A percentile compares a stretch with the other conserved stretches of the same genome.
phyloP scores from a whole-genome alignment of 176 grass and related monocot species.

The Ananas comosus region DNA sequence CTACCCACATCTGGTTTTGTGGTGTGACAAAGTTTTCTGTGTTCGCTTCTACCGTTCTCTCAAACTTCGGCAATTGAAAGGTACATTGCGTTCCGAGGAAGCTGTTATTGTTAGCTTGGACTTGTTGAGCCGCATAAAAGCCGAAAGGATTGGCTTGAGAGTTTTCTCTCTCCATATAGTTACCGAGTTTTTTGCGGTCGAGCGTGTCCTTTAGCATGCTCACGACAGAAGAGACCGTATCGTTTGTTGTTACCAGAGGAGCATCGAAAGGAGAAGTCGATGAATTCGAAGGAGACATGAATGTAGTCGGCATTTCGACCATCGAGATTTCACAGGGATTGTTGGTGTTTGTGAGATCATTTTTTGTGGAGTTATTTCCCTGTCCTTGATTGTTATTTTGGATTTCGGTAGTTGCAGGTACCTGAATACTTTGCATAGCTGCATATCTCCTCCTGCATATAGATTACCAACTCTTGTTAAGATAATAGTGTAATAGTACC shows the following conservation, averaged over 20 bases:
- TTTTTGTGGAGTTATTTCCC: conserved; percentile 14
- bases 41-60: conserved; percentile 1
- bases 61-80: conserved; percentile 18
- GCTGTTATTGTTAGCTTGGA: conserved; percentile 15
- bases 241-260: conserved; percentile 30
- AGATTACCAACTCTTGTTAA: not conserved
- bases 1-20: conserved; percentile 27
- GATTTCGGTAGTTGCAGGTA: conserved; percentile 34
- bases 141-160: conserved; percentile 35
- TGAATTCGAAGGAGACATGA: conserved; percentile 54
- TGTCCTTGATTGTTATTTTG: not conserved
- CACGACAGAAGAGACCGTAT: conserved; percentile 50
- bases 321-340: conserved; percentile 18
- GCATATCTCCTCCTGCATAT: conserved; percentile 54
- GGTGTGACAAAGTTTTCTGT: conserved; percentile 7
- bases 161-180: conserved; percentile 14
- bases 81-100: conserved; percentile 21
- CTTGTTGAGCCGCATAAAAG: conserved; percentile 30
- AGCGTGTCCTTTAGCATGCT: conserved; percentile 70
- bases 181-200: conserved; percentile 44
- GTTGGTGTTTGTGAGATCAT: conserved; percentile 31
- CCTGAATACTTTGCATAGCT: conserved; percentile 44
- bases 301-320: conserved; percentile 31
- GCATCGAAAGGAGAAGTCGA: conserved; percentile 53
- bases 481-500: too few relatives aligned